Evolutionary conservation across 75 land plant species (phyloP), one percentile per base, ranked within the genome.

Genomic region (Pinus albicaulis): DNA sequence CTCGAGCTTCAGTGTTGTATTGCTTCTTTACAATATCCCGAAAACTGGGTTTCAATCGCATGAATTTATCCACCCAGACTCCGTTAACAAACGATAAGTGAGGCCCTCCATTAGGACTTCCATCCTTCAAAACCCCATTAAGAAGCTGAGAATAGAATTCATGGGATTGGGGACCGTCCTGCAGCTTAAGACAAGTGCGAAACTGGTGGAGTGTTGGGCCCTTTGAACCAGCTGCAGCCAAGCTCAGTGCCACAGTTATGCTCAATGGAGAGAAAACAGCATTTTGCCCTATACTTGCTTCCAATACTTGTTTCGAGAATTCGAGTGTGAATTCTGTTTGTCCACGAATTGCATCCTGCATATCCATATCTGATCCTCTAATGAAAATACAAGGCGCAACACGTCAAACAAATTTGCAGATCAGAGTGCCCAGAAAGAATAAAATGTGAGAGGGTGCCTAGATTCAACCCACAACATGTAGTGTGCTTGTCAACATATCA

Each of bases 201-300:
- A 90, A 74, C 87, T 96, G 90, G 78, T 89, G 83, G 36, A 80
- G 85, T 34, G 95, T 92, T 58, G 80, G 53, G 17, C 91, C 95
- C 61, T 75, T 87, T 58, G 99, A 81, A 3, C 99, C 97, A 25
- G 98, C 88, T 2, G 88, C 83, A 15, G 83, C 76, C 86, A 96
- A 75, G 74, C 89, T 80, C 77, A 94, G 81, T 36, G 84, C 86
- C 44, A 82, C 80, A 76, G 82, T 80, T 76, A 96, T 65, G 74
- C 95, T 89, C 8, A 88, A 72, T 20, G 99, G 95, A 8, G 95
- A 94, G 77, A 93, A 80, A 36, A 90, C 95, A 22, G 81, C 83
- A 87, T 96, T 96, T 52, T 78, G 23, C 34, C 69, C 74, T n/a
- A n/a, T n/a, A n/a, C n/a, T n/a, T n/a, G n/a, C n/a, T n/a, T n/a